Evolutionary conservation across 2,329 filamentous ascomycete genomes (phyloP), one percentile per base, ranked within the genome.

Genomic region (Proliferodiscus dingleyae): DNA sequence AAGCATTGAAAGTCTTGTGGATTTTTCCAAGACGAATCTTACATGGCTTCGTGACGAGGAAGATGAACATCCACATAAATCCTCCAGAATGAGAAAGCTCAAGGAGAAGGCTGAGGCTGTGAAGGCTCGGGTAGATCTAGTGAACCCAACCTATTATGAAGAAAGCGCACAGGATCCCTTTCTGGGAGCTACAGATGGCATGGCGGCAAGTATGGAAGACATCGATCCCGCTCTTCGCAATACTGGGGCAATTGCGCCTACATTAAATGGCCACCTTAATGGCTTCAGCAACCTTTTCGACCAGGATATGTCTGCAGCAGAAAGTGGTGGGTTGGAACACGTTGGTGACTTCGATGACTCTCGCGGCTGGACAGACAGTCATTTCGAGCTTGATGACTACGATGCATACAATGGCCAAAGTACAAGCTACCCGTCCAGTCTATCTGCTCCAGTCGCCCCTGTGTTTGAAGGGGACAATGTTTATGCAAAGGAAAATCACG

Each of bases 21-120:
- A 97, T 62, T 96, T 96, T 65, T 82, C 87, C 21, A 74, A 87
- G 32, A 91, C 94, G 43, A 98, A 98, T 63, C 71, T 95, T 21
- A 78, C 77, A 33, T 96, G 89, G 89, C 70, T 97, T 38, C 77
- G 78, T 42, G 80, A 80, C 45, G 71, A 69, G 22, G 70, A 68
- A n/a, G 69, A 72, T 46, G 69, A 77, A 48, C 64, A 67, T 52
- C 64, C 66, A 2, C 60, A 70, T 34, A 71, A 72, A 37, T 71
- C 68, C 5, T 45, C 41, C 6, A 54, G 63, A 34, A 61, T 64
- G 58, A 55, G 60, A 45, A 59, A 56, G 50, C 49, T 63, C 33
- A 61, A 61, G 49, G 56, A 64, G 44, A 61, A 61, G 22, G 60
- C 60, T 3, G 58, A 65, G 34, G 60, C 49, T 4, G 56, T 61